phyloP scores from a whole-genome alignment of 441 rosid genomes.

The Euphorbia schlechtendalii region DNA sequence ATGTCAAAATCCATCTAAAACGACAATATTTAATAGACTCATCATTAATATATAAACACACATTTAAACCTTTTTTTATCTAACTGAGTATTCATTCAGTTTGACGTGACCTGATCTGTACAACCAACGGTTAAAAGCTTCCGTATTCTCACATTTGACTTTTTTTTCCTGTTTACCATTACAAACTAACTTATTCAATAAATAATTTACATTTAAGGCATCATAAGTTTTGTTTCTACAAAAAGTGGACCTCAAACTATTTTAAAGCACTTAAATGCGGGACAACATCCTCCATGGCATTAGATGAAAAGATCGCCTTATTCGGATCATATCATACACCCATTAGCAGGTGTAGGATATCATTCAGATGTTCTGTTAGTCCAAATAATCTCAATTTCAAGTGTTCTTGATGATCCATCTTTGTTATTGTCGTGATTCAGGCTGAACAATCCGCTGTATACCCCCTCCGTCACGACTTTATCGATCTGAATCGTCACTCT shows the following conservation, averaged over 20 bases:
- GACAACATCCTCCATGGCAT: constrained; percentile 17
- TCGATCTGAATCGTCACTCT: constrained; percentile 74
- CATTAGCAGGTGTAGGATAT: constrained; percentile 28
- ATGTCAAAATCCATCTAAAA: no score
- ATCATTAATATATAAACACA: no score
- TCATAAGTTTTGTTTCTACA: constrained; percentile 18
- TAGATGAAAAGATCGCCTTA: constrained; percentile 1
- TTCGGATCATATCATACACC: background rate
- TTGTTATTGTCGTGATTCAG: constrained; percentile 53
- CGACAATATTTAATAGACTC: no score
- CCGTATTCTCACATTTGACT: constrained; percentile 10
- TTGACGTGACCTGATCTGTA: constrained; percentile 29
- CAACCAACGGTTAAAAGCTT: constrained; percentile 25
- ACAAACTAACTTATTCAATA: constrained; percentile 18
- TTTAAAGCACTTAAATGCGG: constrained; percentile 20
- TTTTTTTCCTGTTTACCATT: constrained; percentile 14
- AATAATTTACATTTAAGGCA: constrained; percentile 29
- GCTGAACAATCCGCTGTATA: constrained; percentile 64
- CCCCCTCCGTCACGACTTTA: constrained; percentile 74
- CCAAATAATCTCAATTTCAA: constrained; percentile 86
- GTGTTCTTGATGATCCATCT: constrained; percentile 54
- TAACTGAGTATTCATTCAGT: no score
- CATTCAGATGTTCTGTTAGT: constrained; percentile 47
- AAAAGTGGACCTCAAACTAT: constrained; percentile 33
- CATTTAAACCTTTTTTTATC: no score